Evolutionary conservation across 257 asterid genomes (phyloP).

Genomic region (Petunia axillaris): DNA sequence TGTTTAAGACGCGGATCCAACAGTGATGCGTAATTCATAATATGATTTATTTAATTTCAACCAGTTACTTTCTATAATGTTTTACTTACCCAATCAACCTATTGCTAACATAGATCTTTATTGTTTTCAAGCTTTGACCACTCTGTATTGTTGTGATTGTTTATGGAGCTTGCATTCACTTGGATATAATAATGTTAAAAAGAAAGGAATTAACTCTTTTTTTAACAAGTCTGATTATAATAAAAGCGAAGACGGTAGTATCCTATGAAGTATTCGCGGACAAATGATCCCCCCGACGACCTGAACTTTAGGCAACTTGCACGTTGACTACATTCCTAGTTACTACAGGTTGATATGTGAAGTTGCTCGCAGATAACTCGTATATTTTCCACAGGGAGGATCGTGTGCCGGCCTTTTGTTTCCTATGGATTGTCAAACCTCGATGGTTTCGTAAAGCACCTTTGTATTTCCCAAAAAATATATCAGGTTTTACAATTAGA

Average conservation of each 20-base stretch:
- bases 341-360: background rate
- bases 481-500: too few relatives aligned
- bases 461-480: too few relatives aligned
- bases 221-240: constrained; percentile 2
- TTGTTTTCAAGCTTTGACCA: background rate
- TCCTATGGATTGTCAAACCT: too few relatives aligned
- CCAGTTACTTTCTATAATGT: background rate
- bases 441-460: too few relatives aligned
- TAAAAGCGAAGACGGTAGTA: background rate
- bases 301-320: background rate
- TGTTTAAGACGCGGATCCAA: background rate
- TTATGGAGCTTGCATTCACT: constrained; percentile 4
- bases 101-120: background rate
- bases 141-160: background rate
- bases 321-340: background rate
- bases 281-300: background rate
- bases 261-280: constrained; percentile 14
- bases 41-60: background rate
- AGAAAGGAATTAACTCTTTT: too few relatives aligned
- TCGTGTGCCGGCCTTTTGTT: too few relatives aligned
- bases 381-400: too few relatives aligned
- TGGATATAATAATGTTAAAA: too few relatives aligned
- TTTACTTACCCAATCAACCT: background rate
- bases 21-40: too few relatives aligned
- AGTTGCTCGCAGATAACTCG: background rate